A percentile compares a stretch with the other conserved stretches of the same genome.
Evolutionary conservation across 352 stramenopile genomes (phyloP).

Genomic region (Phytophthora brassicae): DNA sequence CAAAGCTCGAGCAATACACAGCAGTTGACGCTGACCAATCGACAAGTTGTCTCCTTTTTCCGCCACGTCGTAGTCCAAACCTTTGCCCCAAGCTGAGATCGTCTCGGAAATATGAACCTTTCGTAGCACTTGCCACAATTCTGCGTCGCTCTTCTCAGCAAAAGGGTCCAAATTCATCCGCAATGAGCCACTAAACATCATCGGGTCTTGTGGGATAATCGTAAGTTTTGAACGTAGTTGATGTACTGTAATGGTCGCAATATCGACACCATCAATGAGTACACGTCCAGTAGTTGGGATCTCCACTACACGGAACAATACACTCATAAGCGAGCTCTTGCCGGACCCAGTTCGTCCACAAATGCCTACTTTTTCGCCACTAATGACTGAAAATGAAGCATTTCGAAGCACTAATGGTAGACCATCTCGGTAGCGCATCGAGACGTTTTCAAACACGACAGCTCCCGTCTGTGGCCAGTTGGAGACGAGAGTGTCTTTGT

Average conservation of each 20-base stretch:
- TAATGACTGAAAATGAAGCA: constrained; percentile 52
- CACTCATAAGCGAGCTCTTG: constrained; percentile 50
- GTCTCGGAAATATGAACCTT: constrained; percentile 61
- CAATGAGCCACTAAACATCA: constrained; percentile 89
- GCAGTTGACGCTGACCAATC: constrained; percentile 93
- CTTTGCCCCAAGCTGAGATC: constrained; percentile 52
- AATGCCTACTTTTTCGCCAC: constrained; percentile 85
- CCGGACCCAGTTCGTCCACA: constrained; percentile 45
- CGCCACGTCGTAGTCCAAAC: constrained; percentile 84
- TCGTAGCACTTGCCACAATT: constrained; percentile 52
- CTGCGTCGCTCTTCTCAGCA: constrained; percentile 54
- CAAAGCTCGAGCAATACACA: constrained; percentile 95
- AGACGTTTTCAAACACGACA: constrained; percentile 46
- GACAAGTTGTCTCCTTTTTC: constrained; percentile 95
- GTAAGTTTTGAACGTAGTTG: constrained; percentile 41
- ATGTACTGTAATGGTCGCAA: constrained; percentile 35
- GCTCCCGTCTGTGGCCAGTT: constrained; percentile 42
- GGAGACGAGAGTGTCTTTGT: constrained; percentile 1
- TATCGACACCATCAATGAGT: constrained; percentile 86
- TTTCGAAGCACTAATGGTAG: constrained; percentile 44
- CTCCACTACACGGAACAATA: constrained; percentile 47
- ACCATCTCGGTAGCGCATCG: constrained; percentile 49
- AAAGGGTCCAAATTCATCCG: constrained; percentile 92
- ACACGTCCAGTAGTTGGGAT: constrained; percentile 51
- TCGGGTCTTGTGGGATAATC: constrained; percentile 87